Percentiles rank a stretch among this genome's conserved stretches.
phyloP scores from a whole-genome alignment of 176 grass and related monocot species.

The Oryza australiensis region DNA sequence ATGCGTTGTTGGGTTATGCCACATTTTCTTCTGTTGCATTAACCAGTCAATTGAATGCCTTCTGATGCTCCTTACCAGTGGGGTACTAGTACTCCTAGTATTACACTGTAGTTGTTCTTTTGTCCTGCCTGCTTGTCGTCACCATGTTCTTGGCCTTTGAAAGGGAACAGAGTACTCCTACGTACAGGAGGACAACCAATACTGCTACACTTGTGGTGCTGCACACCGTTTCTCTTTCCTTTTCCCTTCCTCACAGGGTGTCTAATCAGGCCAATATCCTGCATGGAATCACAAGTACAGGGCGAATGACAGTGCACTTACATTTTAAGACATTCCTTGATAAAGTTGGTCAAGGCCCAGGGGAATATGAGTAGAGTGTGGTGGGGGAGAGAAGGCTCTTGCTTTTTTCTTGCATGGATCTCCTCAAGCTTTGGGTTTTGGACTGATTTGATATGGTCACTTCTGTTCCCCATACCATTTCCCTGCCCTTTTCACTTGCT shows the following conservation, averaged over 20 bases:
- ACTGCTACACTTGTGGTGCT: not conserved
- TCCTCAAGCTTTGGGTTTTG: constrained; percentile 29
- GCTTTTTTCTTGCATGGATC: constrained; percentile 21
- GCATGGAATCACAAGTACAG: constrained; percentile 20
- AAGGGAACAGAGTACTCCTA: not conserved
- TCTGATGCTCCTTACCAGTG: not conserved
- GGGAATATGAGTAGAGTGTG: constrained; percentile 35
- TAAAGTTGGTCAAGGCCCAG: constrained; percentile 64
- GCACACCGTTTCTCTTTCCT: not conserved
- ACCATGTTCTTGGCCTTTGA: constrained; percentile 19
- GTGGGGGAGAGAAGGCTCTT: constrained; percentile 14
- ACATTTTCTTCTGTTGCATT: constrained; percentile 6
- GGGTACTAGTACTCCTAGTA: not conserved
- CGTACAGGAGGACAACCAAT: not conserved
- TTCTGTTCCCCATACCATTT: constrained; percentile 36
- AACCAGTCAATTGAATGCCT: constrained; percentile 28
- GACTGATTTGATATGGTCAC: constrained; percentile 48
- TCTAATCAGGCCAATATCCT: not conserved
- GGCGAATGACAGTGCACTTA: not conserved
- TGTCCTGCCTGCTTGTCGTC: constrained; percentile 27
- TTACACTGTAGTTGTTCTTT: not conserved
- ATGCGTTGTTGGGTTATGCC: not conserved
- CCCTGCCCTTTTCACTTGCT: constrained; percentile 1
- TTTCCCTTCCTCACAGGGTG: not conserved
- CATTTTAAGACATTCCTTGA: constrained; percentile 10